Evolutionary conservation across 2,329 filamentous ascomycete species (phyloP).

Genomic region (Lasiodiplodia sp.): DNA sequence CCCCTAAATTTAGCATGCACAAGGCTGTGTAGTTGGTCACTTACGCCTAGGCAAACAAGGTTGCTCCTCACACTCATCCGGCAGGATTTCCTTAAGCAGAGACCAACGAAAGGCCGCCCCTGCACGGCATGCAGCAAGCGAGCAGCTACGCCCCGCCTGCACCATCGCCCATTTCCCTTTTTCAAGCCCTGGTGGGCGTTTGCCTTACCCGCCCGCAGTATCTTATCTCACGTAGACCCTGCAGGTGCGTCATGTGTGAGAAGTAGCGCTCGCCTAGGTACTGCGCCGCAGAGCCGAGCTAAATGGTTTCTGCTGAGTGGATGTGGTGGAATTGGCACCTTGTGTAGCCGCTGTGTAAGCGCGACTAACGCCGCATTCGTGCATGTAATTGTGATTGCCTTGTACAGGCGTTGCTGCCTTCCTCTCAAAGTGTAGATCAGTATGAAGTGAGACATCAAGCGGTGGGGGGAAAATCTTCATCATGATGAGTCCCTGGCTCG

Average conservation of each 20-base stretch:
- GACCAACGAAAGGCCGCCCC: neutral
- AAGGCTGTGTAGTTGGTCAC: neutral
- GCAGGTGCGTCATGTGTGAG: neutral
- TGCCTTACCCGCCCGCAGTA: neutral
- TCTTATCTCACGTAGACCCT: neutral
- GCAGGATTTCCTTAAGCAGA: neutral
- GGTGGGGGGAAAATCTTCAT: neutral
- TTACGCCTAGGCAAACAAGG: neutral
- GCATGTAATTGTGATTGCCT: neutral
- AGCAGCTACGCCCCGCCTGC: neutral
- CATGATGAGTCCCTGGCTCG: neutral
- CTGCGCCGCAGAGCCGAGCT: slow-evolving; percentile 19
- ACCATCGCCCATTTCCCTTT: neutral
- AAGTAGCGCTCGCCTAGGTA: neutral
- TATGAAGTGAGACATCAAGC: neutral
- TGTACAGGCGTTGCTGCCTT: neutral
- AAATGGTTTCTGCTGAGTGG: neutral
- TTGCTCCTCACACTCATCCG: neutral
- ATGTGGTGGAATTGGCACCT: neutral
- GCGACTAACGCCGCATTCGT: neutral
- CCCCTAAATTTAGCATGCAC: slow-evolving; percentile 1
- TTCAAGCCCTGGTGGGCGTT: neutral
- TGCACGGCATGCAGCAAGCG: neutral
- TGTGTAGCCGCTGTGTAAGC: neutral
- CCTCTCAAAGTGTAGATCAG: neutral